These are phyloP conservation scores for Colletotrichum tropicicola DNA, from an alignment of 2,329 filamentous ascomycete genomes.

Conservation along the genomic window DNA sequence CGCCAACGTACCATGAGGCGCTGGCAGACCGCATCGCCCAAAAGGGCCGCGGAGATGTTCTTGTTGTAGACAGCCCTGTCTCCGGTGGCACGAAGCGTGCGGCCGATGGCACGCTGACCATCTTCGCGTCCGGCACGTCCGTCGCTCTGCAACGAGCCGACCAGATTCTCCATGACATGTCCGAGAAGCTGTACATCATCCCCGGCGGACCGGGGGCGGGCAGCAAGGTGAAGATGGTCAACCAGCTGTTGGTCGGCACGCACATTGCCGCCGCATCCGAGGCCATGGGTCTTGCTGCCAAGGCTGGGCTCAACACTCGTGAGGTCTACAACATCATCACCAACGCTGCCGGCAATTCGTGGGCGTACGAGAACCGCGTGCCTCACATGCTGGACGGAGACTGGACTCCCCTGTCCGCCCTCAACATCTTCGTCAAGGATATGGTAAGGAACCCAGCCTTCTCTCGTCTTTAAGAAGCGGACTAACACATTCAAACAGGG, in stretches of 20 bases:
- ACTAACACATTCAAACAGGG: constrained; percentile 22
- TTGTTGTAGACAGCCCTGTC: constrained; percentile 76
- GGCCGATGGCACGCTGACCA: constrained; percentile 74
- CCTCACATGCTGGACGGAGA: constrained; percentile 61
- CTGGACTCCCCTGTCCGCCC: constrained; percentile 46
- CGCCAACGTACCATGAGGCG: constrained; percentile 37
- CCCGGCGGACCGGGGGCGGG: constrained; percentile 58
- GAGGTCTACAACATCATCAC: constrained; percentile 40
- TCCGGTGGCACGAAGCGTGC: constrained; percentile 76
- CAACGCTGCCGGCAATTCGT: constrained; percentile 47
- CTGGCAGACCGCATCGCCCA: constrained; percentile 20
- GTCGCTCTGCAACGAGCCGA: constrained; percentile 60
- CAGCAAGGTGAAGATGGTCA: constrained; percentile 63
- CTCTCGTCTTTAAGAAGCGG: background rate
- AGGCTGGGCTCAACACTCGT: constrained; percentile 52
- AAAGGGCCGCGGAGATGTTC: constrained; percentile 32
- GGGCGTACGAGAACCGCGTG: constrained; percentile 66
- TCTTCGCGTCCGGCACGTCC: constrained; percentile 66
- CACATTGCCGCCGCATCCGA: constrained; percentile 61
- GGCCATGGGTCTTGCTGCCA: constrained; percentile 60
- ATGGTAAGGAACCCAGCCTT: constrained; percentile 36
- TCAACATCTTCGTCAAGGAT: constrained; percentile 46
- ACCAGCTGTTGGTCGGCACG: constrained; percentile 60
- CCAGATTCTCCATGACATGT: constrained; percentile 65
- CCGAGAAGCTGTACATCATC: constrained; percentile 63